These are phyloP conservation scores for Podospora didyma DNA, from an alignment of 495 filamentous ascomycete genomes.

Conservation along the genomic window DNA sequence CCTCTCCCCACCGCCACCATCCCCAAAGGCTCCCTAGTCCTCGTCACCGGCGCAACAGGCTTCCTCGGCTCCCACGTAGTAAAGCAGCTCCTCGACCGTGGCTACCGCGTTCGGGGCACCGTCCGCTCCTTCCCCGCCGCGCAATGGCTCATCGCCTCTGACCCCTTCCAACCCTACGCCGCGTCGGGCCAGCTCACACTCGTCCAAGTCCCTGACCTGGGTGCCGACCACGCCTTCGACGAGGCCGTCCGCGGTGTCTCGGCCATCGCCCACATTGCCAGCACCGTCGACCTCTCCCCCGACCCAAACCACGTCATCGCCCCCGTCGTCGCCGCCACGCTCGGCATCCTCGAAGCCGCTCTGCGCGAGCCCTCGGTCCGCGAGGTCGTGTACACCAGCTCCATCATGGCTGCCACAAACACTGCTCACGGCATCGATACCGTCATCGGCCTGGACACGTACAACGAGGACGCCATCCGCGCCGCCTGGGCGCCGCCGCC, in stretches of 20 bases:
- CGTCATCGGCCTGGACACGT: conserved; percentile 36
- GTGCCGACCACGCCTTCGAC: conserved; percentile 34
- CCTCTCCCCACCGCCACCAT: conserved; percentile 3
- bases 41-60: conserved; percentile 54
- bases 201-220: conserved; percentile 37
- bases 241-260: conserved; percentile 36
- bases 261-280: conserved; percentile 44
- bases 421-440: conserved; percentile 23
- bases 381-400: conserved; percentile 52
- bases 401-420: conserved; percentile 36
- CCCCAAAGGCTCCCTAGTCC: conserved; percentile 21
- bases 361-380: conserved; percentile 39
- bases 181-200: conserved; percentile 36
- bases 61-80: conserved; percentile 49
- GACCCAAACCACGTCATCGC: conserved; percentile 45
- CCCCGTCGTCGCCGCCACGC: conserved; percentile 30
- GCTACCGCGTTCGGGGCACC: conserved; percentile 51
- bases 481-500: conserved; percentile 41
- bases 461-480: conserved; percentile 45
- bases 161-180: conserved; percentile 36
- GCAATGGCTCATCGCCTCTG: conserved; percentile 33
- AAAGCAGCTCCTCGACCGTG: conserved; percentile 41
- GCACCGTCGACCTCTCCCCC: conserved; percentile 32
- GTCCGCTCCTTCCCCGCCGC: conserved; percentile 37
- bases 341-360: conserved; percentile 43